Base-by-base conservation (phyloP, 331 rosid genomes). In the Prunus yedoensis region DNA sequence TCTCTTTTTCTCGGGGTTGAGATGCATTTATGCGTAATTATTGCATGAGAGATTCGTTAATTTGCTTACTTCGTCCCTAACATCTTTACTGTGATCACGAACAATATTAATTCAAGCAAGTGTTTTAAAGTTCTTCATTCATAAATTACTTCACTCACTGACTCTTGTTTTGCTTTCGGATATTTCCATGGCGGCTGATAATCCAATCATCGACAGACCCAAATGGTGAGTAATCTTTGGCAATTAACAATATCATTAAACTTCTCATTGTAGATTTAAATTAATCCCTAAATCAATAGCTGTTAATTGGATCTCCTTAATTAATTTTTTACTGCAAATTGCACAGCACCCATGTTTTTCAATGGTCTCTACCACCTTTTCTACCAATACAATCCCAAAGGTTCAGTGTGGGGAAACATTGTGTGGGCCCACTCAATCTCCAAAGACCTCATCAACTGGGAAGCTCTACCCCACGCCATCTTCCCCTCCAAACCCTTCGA, bases 361-460 rank as follows among this genome's bases (percentile, higher is more conserved):
- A 74, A 77, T 6, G 89, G 89, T 45, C 0, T 85, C 21, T 85
- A 85, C 59, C 89, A 85, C 38, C 18, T 85, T 0, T 85, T 85
- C 77, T 85, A 85, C n/a, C 89, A 85, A 13, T 83, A 85, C 77
- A 85, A 85, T 14, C 87, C 89, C 18, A 71, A 77, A 21, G 89
- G 89, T 3, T 69, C 87, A 1, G 81, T 80, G 25, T 85, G 89
- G 89, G 87, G 89, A 0, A 83, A 85, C 68, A 85, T 85, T 7
- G 87, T 83, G 0, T 85, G 89, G 89, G 89, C 87, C 2, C 89
- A 85, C 46, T 85, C 89, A 3, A 25, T 83, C 5, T 85, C 89
- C 0, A 80, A 63, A 16, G 89, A 85, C 9, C 16, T 85, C 18
- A 77, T 85, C 27, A 83, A 77, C 10, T 85, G 89, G 89, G 64